These are phyloP conservation scores for Echinochloa phyllopogon DNA, from an alignment of 176 grass and related monocot species.

Conservation along the genomic window DNA sequence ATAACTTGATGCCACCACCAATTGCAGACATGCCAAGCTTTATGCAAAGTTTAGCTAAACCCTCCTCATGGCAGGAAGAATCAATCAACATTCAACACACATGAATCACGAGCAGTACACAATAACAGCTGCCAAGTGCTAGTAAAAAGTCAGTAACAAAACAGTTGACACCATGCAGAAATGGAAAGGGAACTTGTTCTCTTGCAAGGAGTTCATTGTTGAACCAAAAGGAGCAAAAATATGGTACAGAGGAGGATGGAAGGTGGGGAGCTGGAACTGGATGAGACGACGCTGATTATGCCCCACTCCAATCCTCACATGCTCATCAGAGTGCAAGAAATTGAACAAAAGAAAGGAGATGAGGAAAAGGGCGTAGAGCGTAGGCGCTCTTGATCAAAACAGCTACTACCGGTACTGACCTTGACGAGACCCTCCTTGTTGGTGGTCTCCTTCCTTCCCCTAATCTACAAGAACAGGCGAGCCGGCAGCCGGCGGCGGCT, in stretches of 20 bases:
- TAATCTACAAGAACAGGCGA: constrained; percentile 49
- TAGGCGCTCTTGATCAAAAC: constrained; percentile 47
- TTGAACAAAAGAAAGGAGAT: constrained; percentile 15
- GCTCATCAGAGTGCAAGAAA: constrained; percentile 54
- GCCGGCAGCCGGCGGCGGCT: neutral
- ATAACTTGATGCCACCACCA: constrained; percentile 38
- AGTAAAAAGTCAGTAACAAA: neutral
- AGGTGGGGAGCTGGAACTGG: neutral
- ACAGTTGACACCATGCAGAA: neutral
- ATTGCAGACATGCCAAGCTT: constrained; percentile 21
- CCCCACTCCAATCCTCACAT: constrained; percentile 18
- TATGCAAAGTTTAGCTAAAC: constrained; percentile 20
- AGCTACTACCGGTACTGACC: constrained; percentile 42
- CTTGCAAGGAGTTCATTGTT: constrained; percentile 50
- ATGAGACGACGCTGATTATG: neutral
- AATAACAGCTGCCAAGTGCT: neutral
- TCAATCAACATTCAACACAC: constrained; percentile 4
- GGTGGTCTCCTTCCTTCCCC: constrained; percentile 23
- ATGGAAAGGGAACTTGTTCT: constrained; percentile 11
- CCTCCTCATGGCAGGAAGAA: neutral
- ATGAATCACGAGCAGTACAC: neutral
- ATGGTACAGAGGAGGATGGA: constrained; percentile 51
- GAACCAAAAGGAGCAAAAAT: constrained; percentile 66
- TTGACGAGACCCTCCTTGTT: constrained; percentile 27
- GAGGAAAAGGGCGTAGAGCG: constrained; percentile 11